These are phyloP conservation scores for Phialophora macrospora DNA, from an alignment of 2,329 filamentous ascomycete species.

Conservation along the genomic window DNA sequence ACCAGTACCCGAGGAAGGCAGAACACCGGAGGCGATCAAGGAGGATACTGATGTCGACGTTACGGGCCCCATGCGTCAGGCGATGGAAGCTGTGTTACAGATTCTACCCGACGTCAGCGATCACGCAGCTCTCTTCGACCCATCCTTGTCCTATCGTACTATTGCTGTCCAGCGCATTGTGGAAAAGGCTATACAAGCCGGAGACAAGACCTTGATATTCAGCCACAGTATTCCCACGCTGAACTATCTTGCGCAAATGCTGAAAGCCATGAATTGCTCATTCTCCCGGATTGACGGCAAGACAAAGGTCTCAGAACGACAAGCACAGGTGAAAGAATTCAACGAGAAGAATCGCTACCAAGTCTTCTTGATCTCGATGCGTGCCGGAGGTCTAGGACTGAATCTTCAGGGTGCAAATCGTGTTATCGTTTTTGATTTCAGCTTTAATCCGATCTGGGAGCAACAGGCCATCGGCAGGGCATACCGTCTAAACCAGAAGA, in stretches of 20 bases:
- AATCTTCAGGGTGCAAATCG: slow-evolving; percentile 85
- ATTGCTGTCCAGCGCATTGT: slow-evolving; percentile 71
- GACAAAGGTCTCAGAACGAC: slow-evolving; percentile 62
- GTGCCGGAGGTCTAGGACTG: slow-evolving; percentile 78
- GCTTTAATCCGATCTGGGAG: slow-evolving; percentile 79
- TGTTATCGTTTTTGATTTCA: slow-evolving; percentile 83
- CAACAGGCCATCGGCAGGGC: slow-evolving; percentile 85
- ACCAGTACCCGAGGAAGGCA: slow-evolving; percentile 9
- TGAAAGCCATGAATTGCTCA: slow-evolving; percentile 54
- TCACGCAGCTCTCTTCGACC: slow-evolving; percentile 47
- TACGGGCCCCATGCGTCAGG: slow-evolving; percentile 23
- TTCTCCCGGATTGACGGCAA: slow-evolving; percentile 70
- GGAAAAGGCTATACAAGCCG: slow-evolving; percentile 61
- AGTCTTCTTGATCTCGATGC: slow-evolving; percentile 81
- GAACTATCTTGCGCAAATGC: slow-evolving; percentile 67
- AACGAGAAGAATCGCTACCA: slow-evolving; percentile 58
- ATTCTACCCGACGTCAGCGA: slow-evolving; percentile 36
- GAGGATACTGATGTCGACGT: slow-evolving; percentile 20
- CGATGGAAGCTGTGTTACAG: slow-evolving; percentile 23
- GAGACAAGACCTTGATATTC: slow-evolving; percentile 82
- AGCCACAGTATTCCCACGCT: slow-evolving; percentile 73
- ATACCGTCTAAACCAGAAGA: slow-evolving; percentile 82
- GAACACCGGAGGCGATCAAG: slow-evolving; percentile 17
- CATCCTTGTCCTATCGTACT: slow-evolving; percentile 70
- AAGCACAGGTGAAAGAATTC: slow-evolving; percentile 69